Base-by-base conservation (phyloP, 306 rosid genomes). In the Clitoria ternatea region DNA sequence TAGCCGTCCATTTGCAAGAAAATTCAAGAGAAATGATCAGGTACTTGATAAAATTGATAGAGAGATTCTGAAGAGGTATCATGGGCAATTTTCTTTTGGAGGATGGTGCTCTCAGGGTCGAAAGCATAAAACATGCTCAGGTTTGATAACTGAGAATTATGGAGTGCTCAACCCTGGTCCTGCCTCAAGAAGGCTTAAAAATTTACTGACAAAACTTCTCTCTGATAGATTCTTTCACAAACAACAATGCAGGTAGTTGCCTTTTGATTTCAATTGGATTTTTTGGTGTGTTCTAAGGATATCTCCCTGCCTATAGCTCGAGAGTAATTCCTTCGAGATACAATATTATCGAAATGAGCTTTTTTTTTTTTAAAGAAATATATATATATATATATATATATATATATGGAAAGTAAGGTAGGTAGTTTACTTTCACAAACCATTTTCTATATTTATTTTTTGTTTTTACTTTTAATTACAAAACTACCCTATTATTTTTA, bases 1-100 rank as follows among this genome's bases (percentile, higher is more conserved):
- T 64, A 82, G 81, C 82, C 96, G 94, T 19, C 97, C 98, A 0
- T 90, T 93, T 5, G 98, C 98, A 6, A 20, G 98, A 50, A 93
- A 93, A 43, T 93, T 93, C 86, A 90, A 88, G 83, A 72, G 83
- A 35, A 85, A 85, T 2, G 88, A 84, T 40, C 76, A 71, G 0
- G 89, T 90, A 12, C 90, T 88, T 12, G 90, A 82, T 66, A 90
- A 76, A 26, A 87, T 93, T 36, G 98, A 93, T 50, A 87, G 85
- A 5, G 90, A 88, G 1, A 79, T 93, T 50, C 83, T 93, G 9
- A 85, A 85, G 77, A 77, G 93, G 62, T 82, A 30, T 13, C 79
- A 9, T 0, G 82, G 85, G 4, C 57, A 79, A 8, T 90, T 85
- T 73, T 48, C 90, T 20, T 80, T 17, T 32, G 96, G 97, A 0